Percentiles rank a stretch among this genome's conserved stretches.
Conservation (phyloP, 306 rosid species). For the Lablab purpureus region DNA sequence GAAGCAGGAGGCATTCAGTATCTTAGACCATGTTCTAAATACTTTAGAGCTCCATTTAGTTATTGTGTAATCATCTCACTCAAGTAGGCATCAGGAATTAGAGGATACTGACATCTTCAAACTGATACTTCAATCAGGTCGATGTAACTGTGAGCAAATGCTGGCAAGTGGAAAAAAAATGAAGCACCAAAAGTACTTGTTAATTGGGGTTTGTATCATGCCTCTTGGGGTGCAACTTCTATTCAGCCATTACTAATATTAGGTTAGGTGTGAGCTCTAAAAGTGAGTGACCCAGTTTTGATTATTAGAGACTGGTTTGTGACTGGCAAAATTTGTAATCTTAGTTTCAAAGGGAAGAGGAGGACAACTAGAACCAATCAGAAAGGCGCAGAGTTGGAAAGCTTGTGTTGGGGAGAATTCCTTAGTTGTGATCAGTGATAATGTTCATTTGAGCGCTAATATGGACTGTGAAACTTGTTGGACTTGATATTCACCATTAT, state of each 20-base stretch:
- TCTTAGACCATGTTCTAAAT: conserved; percentile 60
- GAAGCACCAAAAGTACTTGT: conserved; percentile 38
- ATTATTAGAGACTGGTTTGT: conserved; percentile 11
- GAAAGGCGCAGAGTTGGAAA: not conserved
- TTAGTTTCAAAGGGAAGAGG: conserved; percentile 10
- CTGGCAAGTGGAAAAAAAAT: conserved; percentile 35
- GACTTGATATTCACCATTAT: not conserved
- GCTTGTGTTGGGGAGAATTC: conserved; percentile 13
- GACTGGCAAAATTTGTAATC: not conserved
- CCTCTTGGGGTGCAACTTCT: conserved; percentile 29
- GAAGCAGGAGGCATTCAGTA: conserved; percentile 84
- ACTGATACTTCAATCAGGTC: conserved; percentile 45
- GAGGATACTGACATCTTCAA: conserved; percentile 57
- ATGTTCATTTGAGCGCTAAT: not conserved
- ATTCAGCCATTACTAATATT: conserved; percentile 27
- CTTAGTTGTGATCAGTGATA: not conserved
- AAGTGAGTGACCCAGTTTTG: conserved; percentile 37
- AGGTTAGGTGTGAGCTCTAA: conserved; percentile 5
- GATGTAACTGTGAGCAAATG: conserved; percentile 39
- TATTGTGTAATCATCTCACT: conserved; percentile 55
- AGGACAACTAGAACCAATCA: not conserved
- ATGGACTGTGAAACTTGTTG: not conserved
- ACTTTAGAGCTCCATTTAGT: conserved; percentile 27
- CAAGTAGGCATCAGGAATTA: conserved; percentile 60
- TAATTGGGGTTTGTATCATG: conserved; percentile 20